Base-by-base conservation (phyloP, 345 rosid genomes). In the Citrus inodora region DNA sequence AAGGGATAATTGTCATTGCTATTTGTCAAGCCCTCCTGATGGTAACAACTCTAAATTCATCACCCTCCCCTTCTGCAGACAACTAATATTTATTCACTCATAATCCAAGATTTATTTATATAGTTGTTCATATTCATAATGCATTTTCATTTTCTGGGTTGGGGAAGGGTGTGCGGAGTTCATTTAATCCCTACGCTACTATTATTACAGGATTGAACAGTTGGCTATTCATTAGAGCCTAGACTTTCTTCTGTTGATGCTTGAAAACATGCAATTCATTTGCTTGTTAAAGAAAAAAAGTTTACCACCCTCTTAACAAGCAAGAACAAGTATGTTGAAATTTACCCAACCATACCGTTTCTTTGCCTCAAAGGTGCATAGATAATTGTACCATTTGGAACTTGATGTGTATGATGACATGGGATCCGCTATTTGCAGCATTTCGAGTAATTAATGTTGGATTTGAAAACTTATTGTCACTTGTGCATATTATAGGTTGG, bases 21-120 rank as follows among this genome's bases (percentile, higher is more conserved):
- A 88, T 93, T 74, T 95, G 99, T 85, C 97, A 95, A 82, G 93
- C 80, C 74, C 93, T 95, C 75, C 85, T 93, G 48, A 95, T 95
- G 98, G 99, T 94, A 87, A 74, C 69, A 10, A 51, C 32, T 53
- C 35, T 10, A 22, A 64, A 24, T n/a, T 3, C 78, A 27, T 51
- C 8, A 9, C 61, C 74, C 61, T 51, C 61, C 38, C 3, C 5
- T 70, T 70, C 14, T 51, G 22, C 28, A n/a, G 3, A 35, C 1
- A 2, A 21, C 16, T 42, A 42, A 16, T 30, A 53, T 55, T 24
- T 55, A 32, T 56, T 71, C 64, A 32, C 16, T 56, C 25, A 33
- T 32, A 9, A 55, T 72, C 30, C 75, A 71, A 21, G 21, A 25
- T 22, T n/a, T 17, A 25, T 22, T n/a, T 42, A 28, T 7, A 69